Evolutionary conservation across 148 eudicot species (phyloP).

Genomic region (Diospyros lotus): DNA sequence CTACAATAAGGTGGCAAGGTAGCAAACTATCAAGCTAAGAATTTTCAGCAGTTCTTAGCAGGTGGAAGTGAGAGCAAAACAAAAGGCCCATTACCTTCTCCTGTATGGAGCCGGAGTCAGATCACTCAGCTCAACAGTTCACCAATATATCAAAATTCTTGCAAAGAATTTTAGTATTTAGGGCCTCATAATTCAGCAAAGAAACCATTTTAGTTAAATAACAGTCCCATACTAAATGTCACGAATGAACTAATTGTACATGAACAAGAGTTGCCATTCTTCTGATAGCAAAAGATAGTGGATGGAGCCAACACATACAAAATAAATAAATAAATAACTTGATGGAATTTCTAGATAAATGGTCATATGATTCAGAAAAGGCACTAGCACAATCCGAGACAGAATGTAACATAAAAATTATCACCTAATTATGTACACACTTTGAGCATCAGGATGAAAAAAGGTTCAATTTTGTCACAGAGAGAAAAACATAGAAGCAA

Average conservation of each 20-base stretch:
- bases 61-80: not conserved
- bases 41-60: not conserved
- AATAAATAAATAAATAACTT: not conserved
- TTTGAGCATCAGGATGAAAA: not conserved
- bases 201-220: not conserved
- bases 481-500: conserved; percentile 1
- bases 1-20: not conserved
- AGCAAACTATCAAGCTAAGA: not conserved
- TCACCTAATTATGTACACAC: not conserved
- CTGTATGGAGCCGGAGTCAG: not conserved
- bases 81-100: not conserved
- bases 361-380: conserved; percentile 1
- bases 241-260: not conserved
- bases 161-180: not conserved
- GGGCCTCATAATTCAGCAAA: not conserved
- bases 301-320: not conserved
- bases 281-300: no score
- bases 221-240: not conserved
- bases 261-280: no score
- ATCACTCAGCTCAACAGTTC: not conserved
- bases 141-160: not conserved
- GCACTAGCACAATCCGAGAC: not conserved
- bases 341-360: not conserved
- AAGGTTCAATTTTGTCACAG: not conserved
- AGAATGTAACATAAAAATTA: not conserved